Evolutionary conservation across 1,139 yeast species (phyloP).

Genomic region (Debaryomyces fabryi): DNA sequence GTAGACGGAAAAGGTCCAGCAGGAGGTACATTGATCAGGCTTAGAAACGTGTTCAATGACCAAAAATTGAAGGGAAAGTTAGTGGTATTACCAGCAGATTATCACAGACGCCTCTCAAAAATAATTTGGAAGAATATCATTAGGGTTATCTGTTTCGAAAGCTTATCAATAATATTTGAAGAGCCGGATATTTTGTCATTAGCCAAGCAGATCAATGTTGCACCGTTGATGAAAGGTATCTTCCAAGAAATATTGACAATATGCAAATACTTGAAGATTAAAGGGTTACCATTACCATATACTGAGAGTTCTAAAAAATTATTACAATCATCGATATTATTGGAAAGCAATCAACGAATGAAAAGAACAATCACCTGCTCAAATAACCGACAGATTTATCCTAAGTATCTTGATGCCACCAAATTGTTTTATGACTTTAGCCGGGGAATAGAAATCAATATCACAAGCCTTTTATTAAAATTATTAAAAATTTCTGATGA

Average conservation of each 20-base stretch:
- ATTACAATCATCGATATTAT: slow-evolving; percentile 16
- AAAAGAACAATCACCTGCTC: slow-evolving; percentile 8
- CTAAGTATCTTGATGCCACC: slow-evolving; percentile 18
- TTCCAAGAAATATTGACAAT: slow-evolving; percentile 23
- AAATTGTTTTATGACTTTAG: slow-evolving; percentile 22
- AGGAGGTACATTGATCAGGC: slow-evolving; percentile 2
- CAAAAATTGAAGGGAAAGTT: background rate
- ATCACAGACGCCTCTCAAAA: slow-evolving; percentile 9
- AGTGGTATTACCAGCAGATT: slow-evolving; percentile 3
- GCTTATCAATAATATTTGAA: slow-evolving; percentile 25
- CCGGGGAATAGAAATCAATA: slow-evolving; percentile 20
- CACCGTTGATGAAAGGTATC: slow-evolving; percentile 23
- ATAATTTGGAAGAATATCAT: slow-evolving; percentile 20
- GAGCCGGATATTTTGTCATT: slow-evolving; percentile 21
- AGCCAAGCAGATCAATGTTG: slow-evolving; percentile 12
- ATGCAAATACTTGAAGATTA: slow-evolving; percentile 10
- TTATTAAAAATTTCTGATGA: slow-evolving; percentile 16
- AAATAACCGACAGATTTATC: slow-evolving; percentile 13
- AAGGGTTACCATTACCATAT: slow-evolving; percentile 13
- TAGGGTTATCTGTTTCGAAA: slow-evolving; percentile 18
- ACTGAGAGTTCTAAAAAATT: slow-evolving; percentile 15
- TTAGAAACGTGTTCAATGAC: slow-evolving; percentile 2
- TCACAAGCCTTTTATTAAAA: slow-evolving; percentile 12
- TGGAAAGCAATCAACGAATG: slow-evolving; percentile 14
- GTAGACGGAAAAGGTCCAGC: slow-evolving; percentile 3